Evolutionary conservation across 2,329 filamentous ascomycete species (phyloP).

Genomic region (Fusarium sp.): DNA sequence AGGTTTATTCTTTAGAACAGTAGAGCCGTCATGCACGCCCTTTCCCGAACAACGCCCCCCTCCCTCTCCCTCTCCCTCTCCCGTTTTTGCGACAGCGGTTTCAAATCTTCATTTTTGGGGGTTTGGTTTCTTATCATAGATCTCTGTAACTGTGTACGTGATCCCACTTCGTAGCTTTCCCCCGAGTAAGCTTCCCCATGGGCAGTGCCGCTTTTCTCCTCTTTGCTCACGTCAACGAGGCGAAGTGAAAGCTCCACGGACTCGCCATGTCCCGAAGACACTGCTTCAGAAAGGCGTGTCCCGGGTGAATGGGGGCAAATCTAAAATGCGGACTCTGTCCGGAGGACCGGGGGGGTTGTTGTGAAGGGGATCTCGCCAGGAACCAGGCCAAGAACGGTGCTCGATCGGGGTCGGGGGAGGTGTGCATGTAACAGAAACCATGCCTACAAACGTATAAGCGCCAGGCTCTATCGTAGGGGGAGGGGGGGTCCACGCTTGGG

Average conservation of each 20-base stretch:
- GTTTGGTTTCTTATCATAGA: background rate
- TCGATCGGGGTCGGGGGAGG: constrained; percentile 8
- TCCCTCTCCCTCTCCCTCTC: background rate
- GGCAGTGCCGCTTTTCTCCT: background rate
- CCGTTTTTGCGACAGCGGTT: background rate
- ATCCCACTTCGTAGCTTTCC: constrained; percentile 12
- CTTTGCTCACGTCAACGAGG: background rate
- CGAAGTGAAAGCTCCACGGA: background rate
- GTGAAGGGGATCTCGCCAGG: constrained; percentile 29
- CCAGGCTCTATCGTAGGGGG: background rate
- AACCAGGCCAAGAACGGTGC: constrained; percentile 38
- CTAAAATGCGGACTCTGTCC: constrained; percentile 33
- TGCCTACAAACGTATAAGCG: constrained; percentile 21
- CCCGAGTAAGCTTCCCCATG: constrained; percentile 7
- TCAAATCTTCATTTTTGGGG: background rate
- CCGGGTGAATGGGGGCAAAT: background rate
- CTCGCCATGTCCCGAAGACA: background rate
- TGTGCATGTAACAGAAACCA: constrained; percentile 25
- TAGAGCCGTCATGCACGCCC: background rate
- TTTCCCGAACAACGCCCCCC: background rate
- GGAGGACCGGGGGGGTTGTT: constrained; percentile 9
- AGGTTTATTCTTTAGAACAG: constrained; percentile 1
- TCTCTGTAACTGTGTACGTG: background rate
- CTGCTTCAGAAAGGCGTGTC: background rate
- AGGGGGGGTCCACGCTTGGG: constrained; percentile 6